Base-by-base conservation (phyloP, 2,329 filamentous ascomycete genomes). In the Fusarium sarcochroum region DNA sequence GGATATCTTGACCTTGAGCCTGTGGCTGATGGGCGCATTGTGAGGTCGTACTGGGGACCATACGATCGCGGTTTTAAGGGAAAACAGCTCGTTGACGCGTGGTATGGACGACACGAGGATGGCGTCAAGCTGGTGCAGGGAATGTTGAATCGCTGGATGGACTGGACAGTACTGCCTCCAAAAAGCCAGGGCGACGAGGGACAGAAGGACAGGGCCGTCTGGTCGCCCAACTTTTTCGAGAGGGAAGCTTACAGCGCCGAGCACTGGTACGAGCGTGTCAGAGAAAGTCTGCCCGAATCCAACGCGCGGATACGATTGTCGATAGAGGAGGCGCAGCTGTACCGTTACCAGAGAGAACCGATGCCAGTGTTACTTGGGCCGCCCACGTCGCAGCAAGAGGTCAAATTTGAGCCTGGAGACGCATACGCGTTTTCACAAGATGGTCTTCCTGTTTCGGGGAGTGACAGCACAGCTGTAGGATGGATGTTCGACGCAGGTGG, bases 401-500 rank as follows among this genome's bases (percentile, higher is more conserved):
- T 77, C 11, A 56, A 52, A 6, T 75, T 81, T 46, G 61, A 66
- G 1, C 71, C 76, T 0, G 75, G 75, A 2, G 71, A 75, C 7
- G 62, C 70, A 15, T 63, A 71, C 57, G 32, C 73, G 0, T 42
- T 79, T 23, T 73, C 73, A 4, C 72, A 78, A 9, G 68, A 69
- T 0, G 78, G 78, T 0, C 46, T 80, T 10, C 75, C 77, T 1
- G 65, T 77, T 20, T 66, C 75, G 7, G 61, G 73, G 11, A 71
- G 77, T n/a, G 51, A 68, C 3, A 48, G 59, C 8, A 49, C 65
- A 27, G 71, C 69, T 66, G 80, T 66, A 76, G 86, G 85, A 6
- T 88, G 85, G 85, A 77, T 88, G 66, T 71, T 89, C 15, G 84
- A 89, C 59, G 79, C 83, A 0, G 86, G 85, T 13, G 86, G 87